phyloP scores from a whole-genome alignment of 805 yeast genomes.

The Hanseniaspora valbyensis region DNA sequence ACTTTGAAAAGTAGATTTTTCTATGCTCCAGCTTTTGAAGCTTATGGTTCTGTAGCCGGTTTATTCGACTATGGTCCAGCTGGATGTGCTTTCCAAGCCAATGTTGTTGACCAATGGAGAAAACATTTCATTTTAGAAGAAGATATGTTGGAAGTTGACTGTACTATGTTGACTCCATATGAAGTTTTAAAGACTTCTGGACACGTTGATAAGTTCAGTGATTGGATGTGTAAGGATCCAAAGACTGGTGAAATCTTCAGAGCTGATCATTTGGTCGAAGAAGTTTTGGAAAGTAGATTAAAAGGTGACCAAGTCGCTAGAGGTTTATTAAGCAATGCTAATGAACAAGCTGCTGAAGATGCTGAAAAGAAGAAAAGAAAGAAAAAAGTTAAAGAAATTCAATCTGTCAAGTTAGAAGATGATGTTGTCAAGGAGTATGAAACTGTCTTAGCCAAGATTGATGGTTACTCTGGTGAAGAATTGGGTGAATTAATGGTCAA shows the following conservation, averaged over 20 bases:
- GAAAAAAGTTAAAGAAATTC: conserved; percentile 92
- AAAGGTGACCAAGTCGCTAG: conserved; percentile 97
- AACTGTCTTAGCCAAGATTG: conserved; percentile 79
- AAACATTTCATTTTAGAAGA: conserved; percentile 95
- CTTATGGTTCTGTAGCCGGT: conserved; percentile 98
- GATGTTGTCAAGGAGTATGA: conserved; percentile 70
- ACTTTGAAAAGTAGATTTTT: conserved; percentile 91
- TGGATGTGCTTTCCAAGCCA: conserved; percentile 97
- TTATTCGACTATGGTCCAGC: conserved; percentile 98
- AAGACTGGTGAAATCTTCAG: conserved; percentile 97
- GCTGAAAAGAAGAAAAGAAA: conserved; percentile 85
- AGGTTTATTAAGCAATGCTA: conserved; percentile 50
- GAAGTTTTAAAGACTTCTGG: conserved; percentile 98
- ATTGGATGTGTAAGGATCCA: conserved; percentile 96
- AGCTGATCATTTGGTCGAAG: conserved; percentile 97
- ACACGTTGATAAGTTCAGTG: conserved; percentile 97
- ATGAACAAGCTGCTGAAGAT: conserved; percentile 51
- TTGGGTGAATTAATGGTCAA: conserved; percentile 79
- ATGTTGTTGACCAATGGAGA: conserved; percentile 90
- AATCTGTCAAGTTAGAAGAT: conserved; percentile 78
- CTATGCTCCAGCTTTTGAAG: conserved; percentile 93
- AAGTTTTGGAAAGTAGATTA: conserved; percentile 88
- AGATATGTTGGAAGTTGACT: conserved; percentile 97
- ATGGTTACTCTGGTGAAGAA: conserved; percentile 86
- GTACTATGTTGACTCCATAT: conserved; percentile 94